These are phyloP conservation scores for Cymbopogon citratus DNA, from an alignment of 176 grass and related monocot genomes.

Conservation along the genomic window DNA sequence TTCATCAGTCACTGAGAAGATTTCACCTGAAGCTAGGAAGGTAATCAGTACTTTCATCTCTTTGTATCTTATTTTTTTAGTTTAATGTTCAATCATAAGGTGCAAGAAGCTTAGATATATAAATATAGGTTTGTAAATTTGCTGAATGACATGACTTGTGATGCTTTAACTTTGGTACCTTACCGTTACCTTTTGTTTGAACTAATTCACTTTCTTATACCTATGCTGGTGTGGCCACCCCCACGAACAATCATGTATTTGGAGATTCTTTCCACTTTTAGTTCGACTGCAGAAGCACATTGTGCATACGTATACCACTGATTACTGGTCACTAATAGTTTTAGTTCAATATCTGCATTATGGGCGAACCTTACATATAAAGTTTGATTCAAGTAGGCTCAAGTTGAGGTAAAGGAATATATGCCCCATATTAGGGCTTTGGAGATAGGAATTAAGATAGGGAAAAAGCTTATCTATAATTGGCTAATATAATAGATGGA, in stretches of 20 bases:
- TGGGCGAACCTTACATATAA: background rate
- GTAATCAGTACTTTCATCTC: background rate
- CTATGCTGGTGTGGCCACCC: background rate
- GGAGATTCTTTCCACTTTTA: background rate
- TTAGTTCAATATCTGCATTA: background rate
- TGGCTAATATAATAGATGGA: background rate
- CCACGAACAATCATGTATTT: background rate
- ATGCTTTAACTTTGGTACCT: background rate
- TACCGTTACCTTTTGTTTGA: background rate
- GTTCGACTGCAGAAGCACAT: background rate
- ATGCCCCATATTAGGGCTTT: background rate
- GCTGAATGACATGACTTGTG: background rate
- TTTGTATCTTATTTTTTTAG: background rate
- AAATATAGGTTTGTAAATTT: background rate
- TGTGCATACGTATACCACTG: background rate
- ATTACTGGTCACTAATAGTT: background rate
- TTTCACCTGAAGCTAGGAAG: slow-evolving; percentile 79
- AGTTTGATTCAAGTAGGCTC: background rate
- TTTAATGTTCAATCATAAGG: background rate
- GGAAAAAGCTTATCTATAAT: background rate
- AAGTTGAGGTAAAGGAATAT: slow-evolving; percentile 1
- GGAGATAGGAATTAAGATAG: background rate
- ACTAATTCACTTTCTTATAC: background rate
- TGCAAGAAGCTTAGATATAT: background rate
- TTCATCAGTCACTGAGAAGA: slow-evolving; percentile 56